Evolutionary conservation across 2,329 filamentous ascomycete genomes (phyloP), one percentile per base, ranked within the genome.

Genomic region (Verticillium tricorpus): DNA sequence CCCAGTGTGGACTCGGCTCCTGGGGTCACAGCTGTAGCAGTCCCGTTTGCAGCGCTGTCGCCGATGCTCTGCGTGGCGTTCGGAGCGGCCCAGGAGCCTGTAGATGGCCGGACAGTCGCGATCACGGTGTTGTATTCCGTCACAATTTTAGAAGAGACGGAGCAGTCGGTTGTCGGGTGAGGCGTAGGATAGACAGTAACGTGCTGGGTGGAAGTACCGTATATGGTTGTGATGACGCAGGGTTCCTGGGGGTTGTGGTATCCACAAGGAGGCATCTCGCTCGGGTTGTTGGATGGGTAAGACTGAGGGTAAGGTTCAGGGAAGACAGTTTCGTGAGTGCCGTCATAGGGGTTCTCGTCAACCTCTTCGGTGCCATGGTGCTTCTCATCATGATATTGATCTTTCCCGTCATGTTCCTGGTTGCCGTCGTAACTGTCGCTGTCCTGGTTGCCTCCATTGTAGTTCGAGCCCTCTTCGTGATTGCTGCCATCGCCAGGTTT

Each of bases 121-220:
- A 69, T 62, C n/a, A 77, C 67, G 1, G 74, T 77, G 67, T 76
- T 77, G 65, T 73, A 77, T 37, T 72, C 67, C 15, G 74, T 76
- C 12, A 69, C 64, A 28, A 74, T 69, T 52, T 69, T 72, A 31
- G 73, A 74, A 5, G 69, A 71, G 25, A 68, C 61, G 14, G 67
- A 58, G 59, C 70, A 74, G 22, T 64, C 65, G 25, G 67, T 66
- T 17, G 62, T 66, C 4, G 67, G 60, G 50, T 64, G 39, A 60
- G 56, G 19, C 17, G 40, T 61, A 35, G 45, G 25, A 3, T 55
- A 57, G 12, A 54, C 55, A 8, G 59, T 57, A 25, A 34, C 22
- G 45, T 32, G 31, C 12, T 45, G 40, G 34, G 61, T 59, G 25
- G 31, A 19, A 17, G 37, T 59, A 5, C 57, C 56, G 14, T 25